Evolutionary conservation across 176 grass and related monocot species (phyloP), one percentile per base, ranked within the genome.

Genomic region (Luzula sylvatica): DNA sequence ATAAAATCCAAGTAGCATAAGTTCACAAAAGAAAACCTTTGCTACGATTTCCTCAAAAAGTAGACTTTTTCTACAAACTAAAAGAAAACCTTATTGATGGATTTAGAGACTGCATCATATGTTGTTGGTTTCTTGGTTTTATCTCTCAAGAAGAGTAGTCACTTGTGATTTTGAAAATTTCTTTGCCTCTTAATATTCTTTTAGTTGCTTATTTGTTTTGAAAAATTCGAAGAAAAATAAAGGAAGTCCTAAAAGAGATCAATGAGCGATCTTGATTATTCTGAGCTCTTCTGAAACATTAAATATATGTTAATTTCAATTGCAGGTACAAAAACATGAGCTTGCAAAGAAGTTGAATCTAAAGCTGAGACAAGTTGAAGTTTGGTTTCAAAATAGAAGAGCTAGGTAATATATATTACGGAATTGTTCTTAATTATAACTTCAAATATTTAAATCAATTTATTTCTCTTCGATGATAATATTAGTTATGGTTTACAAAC

Each of bases 301-400:
- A 20, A 27, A 26, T 48, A 21, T 5, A 35, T 32, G 47, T 29
- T n/a, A n/a, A n/a, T 35, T 64, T 12, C 44, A 64, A 19, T 60
- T 23, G 38, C 74, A 94, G 87, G 53, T 26, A 65, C 57, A 79
- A 56, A 94, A 94, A 50, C 70, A 79, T 13, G 70, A 82, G 29
- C 73, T 94, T 8, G 69, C 87, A 0, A 11, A 53, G 46, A 69
- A 72, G 58, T 69, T 87, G 65, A 79, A 94, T 46, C 74, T 94
- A 9, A 72, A 26, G 4, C 29, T 81, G 2, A 74, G 87, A 40
- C 87, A 94, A 61, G 87, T 94, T 2, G 87, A 94, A 68, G 82
- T 94, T 3, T 94, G 87, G 87, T 94, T 94, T 56, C 87, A 94
- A 46, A 94, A 94, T 4, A 78, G 82, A 78, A 87, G 87, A 46